These are phyloP conservation scores for Helotiales sp. DNA, from an alignment of 2,329 filamentous ascomycete species.

Conservation along the genomic window DNA sequence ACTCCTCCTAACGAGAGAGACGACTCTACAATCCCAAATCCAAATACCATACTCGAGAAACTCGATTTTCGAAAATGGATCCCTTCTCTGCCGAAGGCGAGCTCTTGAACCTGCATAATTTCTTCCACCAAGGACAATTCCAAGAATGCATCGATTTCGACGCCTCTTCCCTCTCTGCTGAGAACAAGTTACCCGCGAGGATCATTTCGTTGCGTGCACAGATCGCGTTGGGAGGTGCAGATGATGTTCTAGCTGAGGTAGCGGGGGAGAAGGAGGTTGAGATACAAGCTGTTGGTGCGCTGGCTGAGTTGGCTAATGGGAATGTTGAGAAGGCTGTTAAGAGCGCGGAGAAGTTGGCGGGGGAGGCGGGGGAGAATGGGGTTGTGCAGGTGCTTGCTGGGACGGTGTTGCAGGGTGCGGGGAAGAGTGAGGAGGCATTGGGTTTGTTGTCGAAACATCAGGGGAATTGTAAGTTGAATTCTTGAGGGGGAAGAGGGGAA, in stretches of 20 bases:
- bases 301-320: slow-evolving; percentile 67
- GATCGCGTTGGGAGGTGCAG: slow-evolving; percentile 77
- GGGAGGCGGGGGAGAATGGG: slow-evolving; percentile 68
- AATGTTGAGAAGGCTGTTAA: slow-evolving; percentile 62
- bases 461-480: slow-evolving; percentile 66
- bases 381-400: slow-evolving; percentile 80
- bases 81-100: slow-evolving; percentile 71
- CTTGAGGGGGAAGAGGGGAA: not conserved
- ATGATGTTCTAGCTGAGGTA: slow-evolving; percentile 70
- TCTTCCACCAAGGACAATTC: slow-evolving; percentile 81
- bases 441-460: slow-evolving; percentile 79
- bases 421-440: slow-evolving; percentile 83
- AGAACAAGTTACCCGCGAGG: slow-evolving; percentile 75
- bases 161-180: slow-evolving; percentile 72
- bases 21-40: not conserved
- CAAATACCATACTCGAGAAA: slow-evolving; percentile 9
- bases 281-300: slow-evolving; percentile 71
- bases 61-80: slow-evolving; percentile 51
- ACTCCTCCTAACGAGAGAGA: too few relatives aligned
- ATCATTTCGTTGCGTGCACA: slow-evolving; percentile 80
- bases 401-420: slow-evolving; percentile 78
- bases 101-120: slow-evolving; percentile 69
- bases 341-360: slow-evolving; percentile 65
- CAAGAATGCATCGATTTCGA: slow-evolving; percentile 84
- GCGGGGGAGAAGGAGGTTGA: slow-evolving; percentile 68